Evolutionary conservation across 139 green algal species (phyloP).

Genomic region (Dunaliella sp.): DNA sequence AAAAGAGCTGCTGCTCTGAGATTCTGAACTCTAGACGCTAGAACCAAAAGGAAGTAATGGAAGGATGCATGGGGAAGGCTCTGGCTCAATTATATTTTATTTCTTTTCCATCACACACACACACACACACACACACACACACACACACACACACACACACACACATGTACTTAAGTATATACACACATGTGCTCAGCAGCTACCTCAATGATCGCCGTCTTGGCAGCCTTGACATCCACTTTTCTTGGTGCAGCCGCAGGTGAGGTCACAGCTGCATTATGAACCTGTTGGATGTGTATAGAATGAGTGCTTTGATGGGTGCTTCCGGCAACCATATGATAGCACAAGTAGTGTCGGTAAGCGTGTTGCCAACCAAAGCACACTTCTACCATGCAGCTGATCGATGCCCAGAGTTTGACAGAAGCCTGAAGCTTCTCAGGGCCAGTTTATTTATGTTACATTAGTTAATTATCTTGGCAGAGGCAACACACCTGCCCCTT

Average conservation of each 20-base stretch:
- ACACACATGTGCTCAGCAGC: not conserved
- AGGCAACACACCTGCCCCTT: no score
- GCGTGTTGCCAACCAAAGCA: no score
- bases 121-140: no score
- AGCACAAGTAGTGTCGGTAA: no score
- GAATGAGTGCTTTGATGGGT: not conserved
- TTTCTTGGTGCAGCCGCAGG: not conserved
- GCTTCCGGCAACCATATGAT: not conserved
- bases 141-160: no score
- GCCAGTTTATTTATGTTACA: no score
- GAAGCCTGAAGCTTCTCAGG: no score
- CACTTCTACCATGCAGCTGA: no score
- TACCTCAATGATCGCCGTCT: constrained; percentile 24
- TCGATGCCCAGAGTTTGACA: not conserved
- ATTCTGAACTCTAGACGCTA: not conserved
- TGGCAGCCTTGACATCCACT: constrained; percentile 27
- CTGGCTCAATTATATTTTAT: not conserved
- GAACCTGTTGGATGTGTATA: not conserved
- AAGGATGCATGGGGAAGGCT: not conserved
- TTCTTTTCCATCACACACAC: not conserved
- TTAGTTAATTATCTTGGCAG: no score
- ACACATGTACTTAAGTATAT: not conserved
- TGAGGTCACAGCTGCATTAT: constrained; percentile 4
- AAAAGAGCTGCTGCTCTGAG: no score
- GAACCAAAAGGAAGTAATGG: not conserved